phyloP scores from a whole-genome alignment of 495 filamentous ascomycete species.

The Wilcoxina mikolae region DNA sequence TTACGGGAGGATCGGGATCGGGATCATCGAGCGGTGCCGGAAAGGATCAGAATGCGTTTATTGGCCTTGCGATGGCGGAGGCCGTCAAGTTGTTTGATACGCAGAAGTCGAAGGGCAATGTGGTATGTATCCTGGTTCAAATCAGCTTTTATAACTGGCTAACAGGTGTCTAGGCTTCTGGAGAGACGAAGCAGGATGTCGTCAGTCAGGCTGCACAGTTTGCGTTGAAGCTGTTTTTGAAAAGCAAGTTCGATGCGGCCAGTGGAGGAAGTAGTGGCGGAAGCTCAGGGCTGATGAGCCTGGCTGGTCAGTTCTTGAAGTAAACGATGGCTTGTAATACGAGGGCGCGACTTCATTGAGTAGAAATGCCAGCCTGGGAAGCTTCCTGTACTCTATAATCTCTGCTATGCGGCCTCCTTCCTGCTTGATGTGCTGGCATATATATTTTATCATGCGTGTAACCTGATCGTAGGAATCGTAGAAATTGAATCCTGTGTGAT shows the following conservation, averaged over 20 bases:
- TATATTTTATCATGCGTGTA: no score
- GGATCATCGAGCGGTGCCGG: slow-evolving; percentile 8
- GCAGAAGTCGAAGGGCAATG: slow-evolving; percentile 37
- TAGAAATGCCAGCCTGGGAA: no score
- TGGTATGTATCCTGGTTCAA: slow-evolving; percentile 31
- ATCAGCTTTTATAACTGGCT: not conserved
- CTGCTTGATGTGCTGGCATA: no score
- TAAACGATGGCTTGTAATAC: no score
- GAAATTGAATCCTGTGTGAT: no score
- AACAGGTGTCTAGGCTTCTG: not conserved
- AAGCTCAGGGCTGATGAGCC: slow-evolving; percentile 37
- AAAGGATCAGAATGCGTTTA: slow-evolving; percentile 43
- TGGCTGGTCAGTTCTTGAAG: slow-evolving; percentile 39
- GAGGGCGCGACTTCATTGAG: no score
- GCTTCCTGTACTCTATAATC: no score
- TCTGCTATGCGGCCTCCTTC: no score
- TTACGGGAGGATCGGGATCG: slow-evolving; percentile 32
- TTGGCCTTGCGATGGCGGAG: slow-evolving; percentile 55
- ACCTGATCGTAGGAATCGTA: no score
- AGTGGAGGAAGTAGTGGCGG: slow-evolving; percentile 37
- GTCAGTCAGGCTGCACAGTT: slow-evolving; percentile 46
- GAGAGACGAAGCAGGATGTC: slow-evolving; percentile 26
- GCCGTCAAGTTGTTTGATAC: slow-evolving; percentile 52
- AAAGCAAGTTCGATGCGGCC: slow-evolving; percentile 35
- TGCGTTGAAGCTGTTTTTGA: slow-evolving; percentile 57